Evolutionary conservation across 148 eudicot species (phyloP), one percentile per base, ranked within the genome.

Genomic region (Fallopia convolvulus): DNA sequence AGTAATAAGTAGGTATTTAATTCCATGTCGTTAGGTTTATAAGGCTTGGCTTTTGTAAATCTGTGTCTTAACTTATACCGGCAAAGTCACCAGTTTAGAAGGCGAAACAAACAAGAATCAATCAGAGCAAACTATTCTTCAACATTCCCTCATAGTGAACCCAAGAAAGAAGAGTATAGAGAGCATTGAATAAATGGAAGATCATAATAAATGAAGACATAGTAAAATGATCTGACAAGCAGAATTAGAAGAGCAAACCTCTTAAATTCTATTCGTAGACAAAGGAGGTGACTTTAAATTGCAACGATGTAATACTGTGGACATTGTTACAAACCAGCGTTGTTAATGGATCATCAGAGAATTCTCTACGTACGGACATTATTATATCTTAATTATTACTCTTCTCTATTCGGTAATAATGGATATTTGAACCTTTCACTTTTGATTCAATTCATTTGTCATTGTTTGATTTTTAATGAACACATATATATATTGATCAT

Each of bases 21-120:
- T 63, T 63, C 32, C 17, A 65, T 32, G 18, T 32, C 6, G 18
- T 32, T 33, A 68, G 44, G 72, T 68, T 61, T 36, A 68, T 15
- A 66, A 13, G 44, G 42, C 0, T 68, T 68, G 72, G 36, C 72
- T 68, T 68, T 36, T 36, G 1, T 33, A 68, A 68, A 1, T 68
- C 39, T 68, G 11, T 68, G 72, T 68, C 72, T 30, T 68, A 17
- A 68, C n/a, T 68, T 68, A 68, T 68, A 68, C 46, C 72, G 72
- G 72, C 72, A 68, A 68, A 33, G 44, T 33, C 10, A 68, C 17
- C 72, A 39, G 39, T 33, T 68, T 26, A 36, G 7, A 68, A 5
- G 72, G 44, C 20, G 44, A 15, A 15, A 60, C 68, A 60, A 63
- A 56, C 13, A 30, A 30, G 12, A 68, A 15, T 36, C 41, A 33